A percentile compares a stretch with the other conserved stretches of the same genome.
Conservation (phyloP, 129 eudicot species). For the Arctium lappa region DNA sequence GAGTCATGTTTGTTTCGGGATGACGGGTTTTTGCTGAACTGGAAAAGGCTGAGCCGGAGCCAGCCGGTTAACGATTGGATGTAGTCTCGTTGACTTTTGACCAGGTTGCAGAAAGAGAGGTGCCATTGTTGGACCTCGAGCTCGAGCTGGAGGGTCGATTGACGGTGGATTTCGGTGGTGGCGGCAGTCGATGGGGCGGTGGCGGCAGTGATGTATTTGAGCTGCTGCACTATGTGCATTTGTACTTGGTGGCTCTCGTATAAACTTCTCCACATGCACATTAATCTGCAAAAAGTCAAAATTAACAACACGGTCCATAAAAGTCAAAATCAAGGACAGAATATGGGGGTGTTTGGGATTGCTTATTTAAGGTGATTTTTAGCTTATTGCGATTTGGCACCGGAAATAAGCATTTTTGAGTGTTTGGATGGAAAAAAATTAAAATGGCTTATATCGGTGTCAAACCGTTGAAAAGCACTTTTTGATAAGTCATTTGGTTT, state of each 20-base stretch:
- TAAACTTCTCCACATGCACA: slow-evolving; percentile 96
- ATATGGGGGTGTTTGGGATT: neutral
- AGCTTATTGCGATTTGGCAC: too few relatives aligned
- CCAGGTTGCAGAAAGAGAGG: slow-evolving; percentile 67
- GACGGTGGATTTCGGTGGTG: slow-evolving; percentile 82
- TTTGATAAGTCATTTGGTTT: too few relatives aligned
- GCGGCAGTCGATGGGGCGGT: slow-evolving; percentile 47
- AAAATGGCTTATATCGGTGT: too few relatives aligned
- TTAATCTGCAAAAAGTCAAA: slow-evolving; percentile 48
- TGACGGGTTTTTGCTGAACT: slow-evolving; percentile 48
- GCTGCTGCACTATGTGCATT: slow-evolving; percentile 85
- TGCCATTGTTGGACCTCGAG: slow-evolving; percentile 94
- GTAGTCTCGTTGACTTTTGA: slow-evolving; percentile 85
- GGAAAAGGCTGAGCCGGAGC: slow-evolving; percentile 98
- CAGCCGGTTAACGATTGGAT: slow-evolving; percentile 85
- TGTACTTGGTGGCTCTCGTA: slow-evolving; percentile 97
- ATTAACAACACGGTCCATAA: neutral
- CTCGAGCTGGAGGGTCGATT: slow-evolving; percentile 90
- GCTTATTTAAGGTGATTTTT: too few relatives aligned
- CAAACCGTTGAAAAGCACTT: too few relatives aligned
- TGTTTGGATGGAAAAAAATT: too few relatives aligned
- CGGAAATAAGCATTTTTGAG: too few relatives aligned
- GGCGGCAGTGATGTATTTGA: slow-evolving; percentile 58
- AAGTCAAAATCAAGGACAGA: neutral
- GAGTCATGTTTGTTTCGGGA: slow-evolving; percentile 60